phyloP scores from a whole-genome alignment of 2,329 filamentous ascomycete genomes.

The Ceratocystiopsis sp. region DNA sequence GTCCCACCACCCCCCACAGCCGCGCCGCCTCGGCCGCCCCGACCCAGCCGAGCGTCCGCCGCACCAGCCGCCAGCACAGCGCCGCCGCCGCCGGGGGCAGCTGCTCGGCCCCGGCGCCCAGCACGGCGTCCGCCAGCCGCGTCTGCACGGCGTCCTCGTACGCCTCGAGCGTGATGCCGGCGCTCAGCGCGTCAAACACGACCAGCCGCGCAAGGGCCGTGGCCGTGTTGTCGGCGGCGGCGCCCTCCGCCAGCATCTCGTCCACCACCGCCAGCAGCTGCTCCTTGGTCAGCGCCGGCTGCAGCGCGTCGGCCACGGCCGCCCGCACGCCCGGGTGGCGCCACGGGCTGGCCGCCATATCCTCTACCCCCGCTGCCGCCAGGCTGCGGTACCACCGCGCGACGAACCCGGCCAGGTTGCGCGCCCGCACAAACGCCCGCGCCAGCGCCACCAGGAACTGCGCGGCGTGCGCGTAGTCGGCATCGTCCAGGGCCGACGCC shows the following conservation, averaged over 20 bases:
- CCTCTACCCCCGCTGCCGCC: constrained; percentile 17
- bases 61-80: constrained; percentile 12
- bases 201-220: constrained; percentile 18
- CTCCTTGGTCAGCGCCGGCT: constrained; percentile 26
- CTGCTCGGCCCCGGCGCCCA: neutral
- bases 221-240: neutral
- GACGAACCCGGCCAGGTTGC: constrained; percentile 28
- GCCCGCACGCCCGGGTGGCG: constrained; percentile 11
- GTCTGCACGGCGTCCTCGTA: constrained; percentile 24
- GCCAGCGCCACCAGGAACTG: constrained; percentile 24
- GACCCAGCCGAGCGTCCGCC: constrained; percentile 13
- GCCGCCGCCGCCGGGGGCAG: neutral
- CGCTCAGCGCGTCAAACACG: constrained; percentile 25
- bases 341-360: constrained; percentile 11
- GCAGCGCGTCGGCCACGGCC: constrained; percentile 16
- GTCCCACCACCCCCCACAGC: constrained; percentile 11
- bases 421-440: constrained; percentile 25
- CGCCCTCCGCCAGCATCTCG: constrained; percentile 16
- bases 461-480: constrained; percentile 9
- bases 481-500: constrained; percentile 7
- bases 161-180: constrained; percentile 24
- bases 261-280: constrained; percentile 26
- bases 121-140: constrained; percentile 21
- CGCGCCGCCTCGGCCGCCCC: constrained; percentile 11
- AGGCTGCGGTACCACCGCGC: constrained; percentile 23